Percentiles rank a stretch among this genome's conserved stretches.
phyloP scores from a whole-genome alignment of 1,284 basidiomycete genomes.

The Ustilago curta region DNA sequence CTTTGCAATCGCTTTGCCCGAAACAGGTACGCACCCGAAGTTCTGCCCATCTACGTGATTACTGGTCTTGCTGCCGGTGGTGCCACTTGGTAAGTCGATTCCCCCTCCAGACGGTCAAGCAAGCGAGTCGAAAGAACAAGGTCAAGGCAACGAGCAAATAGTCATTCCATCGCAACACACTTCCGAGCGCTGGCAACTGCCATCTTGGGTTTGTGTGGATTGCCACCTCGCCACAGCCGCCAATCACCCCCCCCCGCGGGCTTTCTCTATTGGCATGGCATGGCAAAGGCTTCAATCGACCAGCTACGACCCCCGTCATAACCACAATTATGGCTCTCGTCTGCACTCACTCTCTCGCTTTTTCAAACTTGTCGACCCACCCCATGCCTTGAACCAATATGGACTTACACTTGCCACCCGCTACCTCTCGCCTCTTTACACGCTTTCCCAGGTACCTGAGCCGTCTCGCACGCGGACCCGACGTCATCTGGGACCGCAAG shows the following conservation, averaged over 20 bases:
- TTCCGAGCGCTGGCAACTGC: too few relatives aligned
- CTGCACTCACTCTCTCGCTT: too few relatives aligned
- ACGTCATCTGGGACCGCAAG: conserved; percentile 68
- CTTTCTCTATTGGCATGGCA: too few relatives aligned
- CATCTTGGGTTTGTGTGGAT: not conserved
- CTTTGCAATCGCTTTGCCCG: not conserved
- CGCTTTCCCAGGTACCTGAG: conserved; percentile 50
- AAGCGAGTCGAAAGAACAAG: not conserved
- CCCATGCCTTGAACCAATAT: too few relatives aligned
- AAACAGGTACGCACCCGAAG: conserved; percentile 54
- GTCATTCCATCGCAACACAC: not conserved
- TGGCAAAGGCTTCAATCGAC: too few relatives aligned
- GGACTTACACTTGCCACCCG: too few relatives aligned
- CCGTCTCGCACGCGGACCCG: conserved; percentile 61
- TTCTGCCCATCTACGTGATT: conserved; percentile 63
- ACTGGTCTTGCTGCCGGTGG: conserved; percentile 61
- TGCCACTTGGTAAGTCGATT: conserved; percentile 56
- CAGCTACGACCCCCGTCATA: too few relatives aligned
- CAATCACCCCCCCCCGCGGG: too few relatives aligned
- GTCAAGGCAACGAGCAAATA: not conserved
- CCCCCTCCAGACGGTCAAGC: not conserved
- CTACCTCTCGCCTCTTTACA: not conserved
- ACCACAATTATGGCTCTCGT: too few relatives aligned
- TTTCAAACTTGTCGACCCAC: too few relatives aligned
- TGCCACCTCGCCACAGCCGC: not conserved